Conservation (phyloP, 1,284 basidiomycete genomes). For the Trichosporon inkin region DNA sequence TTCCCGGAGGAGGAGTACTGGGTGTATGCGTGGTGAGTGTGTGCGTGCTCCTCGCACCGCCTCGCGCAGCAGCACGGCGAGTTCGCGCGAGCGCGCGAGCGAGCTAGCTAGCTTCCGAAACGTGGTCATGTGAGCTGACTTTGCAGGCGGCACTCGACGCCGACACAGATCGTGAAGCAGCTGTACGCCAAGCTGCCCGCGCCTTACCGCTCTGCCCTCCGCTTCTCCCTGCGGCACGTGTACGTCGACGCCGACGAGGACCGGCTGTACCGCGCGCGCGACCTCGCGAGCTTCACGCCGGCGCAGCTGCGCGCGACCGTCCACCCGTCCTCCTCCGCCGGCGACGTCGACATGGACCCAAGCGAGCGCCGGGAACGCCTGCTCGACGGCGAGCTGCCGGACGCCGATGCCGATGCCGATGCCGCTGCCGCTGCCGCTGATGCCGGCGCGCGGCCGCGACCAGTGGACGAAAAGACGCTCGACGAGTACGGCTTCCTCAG, state of each 20-base stretch:
- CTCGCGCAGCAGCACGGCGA: too few species aligned
- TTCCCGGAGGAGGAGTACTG: slow-evolving; percentile 43
- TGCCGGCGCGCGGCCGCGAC: slow-evolving; percentile 14
- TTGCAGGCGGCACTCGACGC: slow-evolving; percentile 40
- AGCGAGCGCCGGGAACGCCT: background rate
- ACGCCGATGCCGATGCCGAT: slow-evolving; percentile 12
- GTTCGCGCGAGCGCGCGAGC: background rate
- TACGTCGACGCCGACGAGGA: slow-evolving; percentile 45
- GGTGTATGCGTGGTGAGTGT: slow-evolving; percentile 43
- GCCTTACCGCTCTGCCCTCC: slow-evolving; percentile 40
- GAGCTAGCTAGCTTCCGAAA: background rate
- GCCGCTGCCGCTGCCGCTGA: slow-evolving; percentile 6
- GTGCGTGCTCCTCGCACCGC: too few species aligned
- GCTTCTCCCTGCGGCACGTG: slow-evolving; percentile 42
- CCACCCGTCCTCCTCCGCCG: background rate
- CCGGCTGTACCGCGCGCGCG: slow-evolving; percentile 38
- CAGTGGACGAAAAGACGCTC: slow-evolving; percentile 38
- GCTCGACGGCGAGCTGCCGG: slow-evolving; percentile 29
- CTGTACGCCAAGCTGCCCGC: slow-evolving; percentile 42
- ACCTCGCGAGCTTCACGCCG: slow-evolving; percentile 38
- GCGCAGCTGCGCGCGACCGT: slow-evolving; percentile 31
- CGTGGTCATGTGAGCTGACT: slow-evolving; percentile 1
- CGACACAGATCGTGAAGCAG: slow-evolving; percentile 38
- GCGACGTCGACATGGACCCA: background rate
- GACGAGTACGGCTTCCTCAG: slow-evolving; percentile 43